Evolutionary conservation across 1,139 yeast species (phyloP).

Genomic region (Candida sanyaensis): DNA sequence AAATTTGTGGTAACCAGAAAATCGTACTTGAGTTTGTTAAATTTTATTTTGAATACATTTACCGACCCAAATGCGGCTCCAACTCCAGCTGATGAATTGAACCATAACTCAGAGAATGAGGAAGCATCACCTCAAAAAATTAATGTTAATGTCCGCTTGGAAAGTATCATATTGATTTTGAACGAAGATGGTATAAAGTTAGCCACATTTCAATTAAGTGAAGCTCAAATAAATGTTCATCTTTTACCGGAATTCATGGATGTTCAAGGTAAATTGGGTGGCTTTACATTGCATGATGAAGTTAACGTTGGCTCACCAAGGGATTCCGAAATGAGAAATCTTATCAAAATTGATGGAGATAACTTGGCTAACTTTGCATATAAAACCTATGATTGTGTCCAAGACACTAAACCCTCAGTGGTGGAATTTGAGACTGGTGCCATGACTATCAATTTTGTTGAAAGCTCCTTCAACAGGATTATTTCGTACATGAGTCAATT

Average conservation of each 20-base stretch:
- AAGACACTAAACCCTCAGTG: conserved; percentile 50
- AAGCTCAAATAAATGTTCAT: conserved; percentile 68
- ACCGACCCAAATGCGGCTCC: conserved; percentile 76
- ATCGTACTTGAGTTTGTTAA: conserved; percentile 75
- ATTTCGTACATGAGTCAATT: conserved; percentile 71
- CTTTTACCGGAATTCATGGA: conserved; percentile 80
- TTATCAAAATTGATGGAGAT: conserved; percentile 79
- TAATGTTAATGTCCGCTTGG: conserved; percentile 66
- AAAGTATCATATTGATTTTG: conserved; percentile 71
- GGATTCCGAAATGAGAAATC: conserved; percentile 60
- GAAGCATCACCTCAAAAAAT: conserved; percentile 71
- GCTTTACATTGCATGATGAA: conserved; percentile 77
- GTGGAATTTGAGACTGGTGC: conserved; percentile 76
- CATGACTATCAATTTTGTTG: conserved; percentile 72
- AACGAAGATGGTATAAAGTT: conserved; percentile 83
- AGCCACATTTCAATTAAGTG: conserved; percentile 75
- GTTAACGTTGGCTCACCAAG: conserved; percentile 62
- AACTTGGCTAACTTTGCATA: conserved; percentile 82
- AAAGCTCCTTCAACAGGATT: conserved; percentile 73
- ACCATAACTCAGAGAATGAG: conserved; percentile 59
- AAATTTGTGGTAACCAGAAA: conserved; percentile 76
- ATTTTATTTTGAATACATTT: conserved; percentile 83
- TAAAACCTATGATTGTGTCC: conserved; percentile 71
- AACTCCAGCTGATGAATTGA: conserved; percentile 65
- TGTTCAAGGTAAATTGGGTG: conserved; percentile 76